A percentile compares a stretch with the other conserved stretches of the same genome.
These are phyloP conservation scores for Kandelia obovata DNA, from an alignment of 345 rosid genomes.

Conservation along the genomic window DNA sequence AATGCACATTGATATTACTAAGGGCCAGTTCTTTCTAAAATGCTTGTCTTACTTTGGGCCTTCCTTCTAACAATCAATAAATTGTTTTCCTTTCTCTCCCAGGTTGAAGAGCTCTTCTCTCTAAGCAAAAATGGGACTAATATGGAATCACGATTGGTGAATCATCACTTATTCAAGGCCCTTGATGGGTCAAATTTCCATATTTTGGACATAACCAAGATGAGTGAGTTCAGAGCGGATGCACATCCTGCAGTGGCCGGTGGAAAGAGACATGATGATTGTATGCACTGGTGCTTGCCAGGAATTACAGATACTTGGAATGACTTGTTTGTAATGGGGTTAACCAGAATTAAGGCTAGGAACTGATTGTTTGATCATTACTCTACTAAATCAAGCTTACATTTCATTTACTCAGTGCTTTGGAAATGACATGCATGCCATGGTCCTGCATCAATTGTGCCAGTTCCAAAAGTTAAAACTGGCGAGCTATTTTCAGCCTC, in stretches of 20 bases:
- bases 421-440: too few relatives aligned
- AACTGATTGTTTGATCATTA: slow-evolving; percentile 11
- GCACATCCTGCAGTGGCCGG: slow-evolving; percentile 83
- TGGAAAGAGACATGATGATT: slow-evolving; percentile 83
- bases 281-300: slow-evolving; percentile 99
- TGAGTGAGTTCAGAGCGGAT: slow-evolving; percentile 94
- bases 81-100: slow-evolving; percentile 2
- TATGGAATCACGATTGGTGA: slow-evolving; percentile 66
- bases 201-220: slow-evolving; percentile 61
- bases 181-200: slow-evolving; percentile 55
- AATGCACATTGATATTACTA: neutral
- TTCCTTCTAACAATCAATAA: neutral
- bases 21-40: neutral
- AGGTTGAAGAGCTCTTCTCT: slow-evolving; percentile 78
- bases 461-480: too few relatives aligned
- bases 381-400: neutral
- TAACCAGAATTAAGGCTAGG: slow-evolving; percentile 25
- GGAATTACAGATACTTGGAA: slow-evolving; percentile 87
- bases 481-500: too few relatives aligned
- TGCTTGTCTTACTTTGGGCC: neutral
- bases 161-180: slow-evolving; percentile 52
- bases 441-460: too few relatives aligned
- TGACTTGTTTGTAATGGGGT: slow-evolving; percentile 49
- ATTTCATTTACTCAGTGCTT: too few relatives aligned
- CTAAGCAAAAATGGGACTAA: slow-evolving; percentile 63